Percentiles rank a stretch among this genome's conserved stretches.
These are phyloP conservation scores for Pinus tabuliformis DNA, from an alignment of 75 land plant genomes.

Conservation along the genomic window DNA sequence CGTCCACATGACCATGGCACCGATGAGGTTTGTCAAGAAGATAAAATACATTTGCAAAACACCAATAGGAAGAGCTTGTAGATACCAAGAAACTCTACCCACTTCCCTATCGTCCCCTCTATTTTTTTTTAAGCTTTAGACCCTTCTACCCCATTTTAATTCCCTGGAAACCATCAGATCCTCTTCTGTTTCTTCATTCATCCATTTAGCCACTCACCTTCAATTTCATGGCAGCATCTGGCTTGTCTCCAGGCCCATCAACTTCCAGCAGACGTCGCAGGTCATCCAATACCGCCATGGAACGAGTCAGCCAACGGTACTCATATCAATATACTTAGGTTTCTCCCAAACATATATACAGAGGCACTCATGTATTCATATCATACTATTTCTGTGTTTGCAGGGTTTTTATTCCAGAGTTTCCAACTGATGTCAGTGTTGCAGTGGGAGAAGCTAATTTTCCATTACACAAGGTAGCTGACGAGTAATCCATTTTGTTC, in stretches of 20 bases:
- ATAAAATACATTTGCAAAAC: too few species aligned
- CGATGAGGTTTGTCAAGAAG: too few species aligned
- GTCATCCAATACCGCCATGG: slow-evolving; percentile 39
- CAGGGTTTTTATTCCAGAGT: slow-evolving; percentile 67
- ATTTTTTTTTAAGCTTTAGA: too few species aligned
- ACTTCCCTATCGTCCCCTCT: too few species aligned
- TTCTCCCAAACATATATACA: not conserved
- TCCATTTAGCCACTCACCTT: too few species aligned
- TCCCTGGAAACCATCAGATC: too few species aligned
- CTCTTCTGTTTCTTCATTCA: too few species aligned
- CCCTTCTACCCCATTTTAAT: too few species aligned
- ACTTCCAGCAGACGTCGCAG: slow-evolving; percentile 12
- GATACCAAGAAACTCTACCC: too few species aligned
- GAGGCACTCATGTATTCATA: not conserved
- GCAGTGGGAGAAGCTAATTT: slow-evolving; percentile 64
- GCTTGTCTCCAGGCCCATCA: not conserved
- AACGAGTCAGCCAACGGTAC: slow-evolving; percentile 65
- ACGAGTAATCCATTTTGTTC: too few species aligned
- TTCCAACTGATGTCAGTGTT: slow-evolving; percentile 80
- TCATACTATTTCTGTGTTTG: not conserved
- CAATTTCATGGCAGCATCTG: not conserved
- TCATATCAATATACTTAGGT: not conserved
- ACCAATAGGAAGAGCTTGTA: too few species aligned
- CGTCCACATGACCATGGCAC: too few species aligned
- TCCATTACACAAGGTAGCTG: slow-evolving; percentile 78